Percentiles rank a stretch among this genome's conserved stretches.
These are phyloP conservation scores for Xylaria sp. DNA, from an alignment of 2,329 filamentous ascomycete species.

Conservation along the genomic window DNA sequence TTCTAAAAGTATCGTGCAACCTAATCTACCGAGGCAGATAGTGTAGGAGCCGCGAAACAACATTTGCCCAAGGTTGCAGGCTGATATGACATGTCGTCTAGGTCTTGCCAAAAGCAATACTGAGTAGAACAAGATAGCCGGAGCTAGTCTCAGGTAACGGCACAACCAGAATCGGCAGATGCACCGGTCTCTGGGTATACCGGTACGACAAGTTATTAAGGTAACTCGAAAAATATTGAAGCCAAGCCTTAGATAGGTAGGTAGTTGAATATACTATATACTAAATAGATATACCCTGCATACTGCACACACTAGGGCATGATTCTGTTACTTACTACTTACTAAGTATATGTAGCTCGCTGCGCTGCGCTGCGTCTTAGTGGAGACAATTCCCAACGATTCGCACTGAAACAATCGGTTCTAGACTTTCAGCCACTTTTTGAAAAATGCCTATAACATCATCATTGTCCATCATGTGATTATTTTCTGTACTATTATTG, in stretches of 20 bases:
- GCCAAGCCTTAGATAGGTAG: constrained; percentile 12
- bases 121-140: constrained; percentile 26
- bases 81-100: constrained; percentile 31
- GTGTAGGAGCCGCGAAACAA: constrained; percentile 2
- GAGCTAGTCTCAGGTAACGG: constrained; percentile 28
- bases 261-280: neutral
- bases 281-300: neutral
- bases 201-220: neutral
- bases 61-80: constrained; percentile 13
- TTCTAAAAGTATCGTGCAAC: constrained; percentile 9
- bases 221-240: constrained; percentile 3
- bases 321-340: too few relatives aligned
- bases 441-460: neutral
- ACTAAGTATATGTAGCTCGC: too few relatives aligned
- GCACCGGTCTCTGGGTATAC: neutral
- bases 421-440: constrained; percentile 19
- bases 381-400: constrained; percentile 28
- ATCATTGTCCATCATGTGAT: constrained; percentile 26
- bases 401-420: constrained; percentile 21
- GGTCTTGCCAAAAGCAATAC: constrained; percentile 28
- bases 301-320: neutral
- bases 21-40: constrained; percentile 11
- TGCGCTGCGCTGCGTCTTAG: constrained; percentile 19
- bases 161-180: constrained; percentile 22
- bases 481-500: neutral